Percentiles rank a stretch among this genome's conserved stretches.
These are phyloP conservation scores for Staphylotrichum longicolle DNA, from an alignment of 495 filamentous ascomycete genomes.

Conservation along the genomic window DNA sequence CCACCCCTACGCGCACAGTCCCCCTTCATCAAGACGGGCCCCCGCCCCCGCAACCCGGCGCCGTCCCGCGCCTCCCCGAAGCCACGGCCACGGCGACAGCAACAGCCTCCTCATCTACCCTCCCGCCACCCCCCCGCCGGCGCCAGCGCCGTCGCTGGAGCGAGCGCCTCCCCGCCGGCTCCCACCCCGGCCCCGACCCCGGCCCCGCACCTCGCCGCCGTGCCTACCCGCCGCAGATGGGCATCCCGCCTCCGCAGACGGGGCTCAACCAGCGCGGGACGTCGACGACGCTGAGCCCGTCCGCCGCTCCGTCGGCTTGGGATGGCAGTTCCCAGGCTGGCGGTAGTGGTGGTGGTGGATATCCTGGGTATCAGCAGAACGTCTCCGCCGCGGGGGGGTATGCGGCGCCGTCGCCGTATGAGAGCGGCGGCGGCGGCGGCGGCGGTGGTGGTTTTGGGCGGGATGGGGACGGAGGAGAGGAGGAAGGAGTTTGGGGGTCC, in stretches of 20 bases:
- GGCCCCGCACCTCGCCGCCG: slow-evolving; percentile 41
- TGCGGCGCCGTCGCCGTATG: not conserved
- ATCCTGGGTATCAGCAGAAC: slow-evolving; percentile 5
- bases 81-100: slow-evolving; percentile 16
- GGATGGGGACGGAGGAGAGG: slow-evolving; percentile 35
- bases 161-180: slow-evolving; percentile 11
- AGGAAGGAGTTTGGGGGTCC: slow-evolving; percentile 50
- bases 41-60: slow-evolving; percentile 61
- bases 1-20: slow-evolving; percentile 32
- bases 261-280: slow-evolving; percentile 41
- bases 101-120: not conserved
- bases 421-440: not conserved
- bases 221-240: slow-evolving; percentile 45
- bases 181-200: slow-evolving; percentile 51
- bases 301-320: not conserved
- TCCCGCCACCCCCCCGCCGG: slow-evolving; percentile 5
- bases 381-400: not conserved
- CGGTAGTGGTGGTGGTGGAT: not conserved
- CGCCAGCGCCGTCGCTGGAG: not conserved
- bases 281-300: slow-evolving; percentile 20
- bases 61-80: slow-evolving; percentile 27
- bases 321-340: not conserved
- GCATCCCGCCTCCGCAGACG: slow-evolving; percentile 37
- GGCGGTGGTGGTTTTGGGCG: slow-evolving; percentile 5
- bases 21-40: slow-evolving; percentile 34